Evolutionary conservation across 495 filamentous ascomycete genomes (phyloP).

Genomic region (Copromyces sp.): DNA sequence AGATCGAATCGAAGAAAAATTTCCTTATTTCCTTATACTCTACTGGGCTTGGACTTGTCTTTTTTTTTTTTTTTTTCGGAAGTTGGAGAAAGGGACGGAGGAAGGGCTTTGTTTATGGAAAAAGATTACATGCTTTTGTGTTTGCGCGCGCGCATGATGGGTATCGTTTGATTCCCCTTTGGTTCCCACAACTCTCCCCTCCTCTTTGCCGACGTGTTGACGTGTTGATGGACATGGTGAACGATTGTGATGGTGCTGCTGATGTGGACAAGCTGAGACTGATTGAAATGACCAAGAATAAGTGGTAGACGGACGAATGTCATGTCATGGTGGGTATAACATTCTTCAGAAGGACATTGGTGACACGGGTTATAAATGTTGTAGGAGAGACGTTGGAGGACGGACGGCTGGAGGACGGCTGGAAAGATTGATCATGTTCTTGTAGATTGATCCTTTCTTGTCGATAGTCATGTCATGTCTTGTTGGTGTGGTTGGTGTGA

Average conservation of each 20-base stretch:
- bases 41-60: neutral
- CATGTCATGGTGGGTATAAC: neutral
- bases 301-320: neutral
- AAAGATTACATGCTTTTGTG: neutral
- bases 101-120: neutral
- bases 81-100: neutral
- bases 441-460: neutral
- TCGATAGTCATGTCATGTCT: neutral
- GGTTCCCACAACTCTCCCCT: neutral
- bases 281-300: neutral
- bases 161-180: neutral
- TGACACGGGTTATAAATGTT: too few species aligned
- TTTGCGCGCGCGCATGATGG: neutral
- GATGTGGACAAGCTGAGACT: too few species aligned
- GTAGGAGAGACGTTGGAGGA: neutral
- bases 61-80: neutral
- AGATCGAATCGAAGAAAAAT: neutral
- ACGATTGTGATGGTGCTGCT: neutral
- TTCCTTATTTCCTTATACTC: neutral
- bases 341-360: neutral
- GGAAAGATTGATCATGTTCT: neutral
- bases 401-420: neutral
- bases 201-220: neutral
- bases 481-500: neutral
- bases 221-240: neutral